Base-by-base conservation (phyloP, 1,139 yeast species). In the Kodamaea arcana region DNA sequence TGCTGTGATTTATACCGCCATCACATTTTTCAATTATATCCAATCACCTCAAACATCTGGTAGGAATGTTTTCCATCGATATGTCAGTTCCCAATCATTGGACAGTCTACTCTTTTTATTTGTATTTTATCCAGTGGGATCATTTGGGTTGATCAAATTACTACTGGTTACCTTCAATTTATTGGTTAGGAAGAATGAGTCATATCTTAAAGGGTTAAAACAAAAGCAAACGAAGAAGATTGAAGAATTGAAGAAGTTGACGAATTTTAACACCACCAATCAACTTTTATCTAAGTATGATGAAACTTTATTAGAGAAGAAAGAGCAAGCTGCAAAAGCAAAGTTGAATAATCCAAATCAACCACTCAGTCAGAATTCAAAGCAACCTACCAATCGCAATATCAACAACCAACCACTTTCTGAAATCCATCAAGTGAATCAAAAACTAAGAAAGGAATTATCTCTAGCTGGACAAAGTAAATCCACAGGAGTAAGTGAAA, bases 191-290 rank as follows among this genome's bases (percentile, higher is more conserved):
- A 44, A 49, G 42, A 40, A 35, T 12, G 27, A 45, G 11, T 46
- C 52, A 16, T 44, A 45, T 42, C 22, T 30, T 20, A 39, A 26
- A 34, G 42, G 48, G 7, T 60, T 82, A 42, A 67, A 69, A 44
- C 62, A 65, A 26, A 62, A 69, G 37, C 94, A 84, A 44, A 64
- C 68, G 39, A 66, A 64, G 21, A 82, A 83, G 56, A 72, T 90
- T 32, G 82, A 79, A 14, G 88, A 83, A 40, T 67, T 90, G 58
- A 90, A 90, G 58, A 76, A 78, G 40, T 70, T 76, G 47, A 85
- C 96, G 15, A 84, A 85, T 48, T 92, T 80, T 57, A 76, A 83
- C 48, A 73, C 82, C 15, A 86, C 97, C 1, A 80, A 78, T 54
- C 80, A 84, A 12, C 66, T 90, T 37, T 62, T 92, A 33, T 75